Evolutionary conservation across 176 grass and related monocot genomes (phyloP), one percentile per base, ranked within the genome.

Genomic region (Elaeis guineensis): DNA sequence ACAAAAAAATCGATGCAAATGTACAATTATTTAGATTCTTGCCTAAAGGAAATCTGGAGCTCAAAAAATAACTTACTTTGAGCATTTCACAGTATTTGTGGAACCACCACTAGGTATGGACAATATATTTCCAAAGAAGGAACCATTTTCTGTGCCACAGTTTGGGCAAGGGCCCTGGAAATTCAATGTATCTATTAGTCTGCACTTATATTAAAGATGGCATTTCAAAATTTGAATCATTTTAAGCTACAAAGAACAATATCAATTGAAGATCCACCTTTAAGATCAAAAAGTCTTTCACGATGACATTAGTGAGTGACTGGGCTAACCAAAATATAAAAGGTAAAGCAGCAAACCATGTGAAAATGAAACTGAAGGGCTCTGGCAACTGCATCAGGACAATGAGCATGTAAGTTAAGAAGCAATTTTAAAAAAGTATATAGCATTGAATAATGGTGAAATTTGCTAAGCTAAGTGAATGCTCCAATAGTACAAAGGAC

Each of bases 301-400:
- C 17, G 60, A 95, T 82, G 58, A 61, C 86, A 82, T 69, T 95
- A 24, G 90, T 90, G 48, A 95, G 71, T 71, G 72, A 21, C n/a
- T 72, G 72, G 65, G 90, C 80, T 70, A 86, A 23, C 79, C 58
- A 86, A 78, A 95, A 90, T 65, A 95, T 95, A 28, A 90, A 59
- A 58, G 90, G 90, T 53, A 95, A 75, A 65, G 90, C 90, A 72
- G 90, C 83, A 59, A 95, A 89, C 90, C 86, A 95, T 62, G 83
- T 95, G 71, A 95, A 95, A 71, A 95, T 86, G 80, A 95, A 95
- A 80, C 90, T 79, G 71, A 77, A 90, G 59, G 86, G 90, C 80
- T 95, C 90, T 54, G 86, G 90, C 80, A 95, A 74, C 90, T 95
- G 83, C 78, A 72, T 78, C 29, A 71, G 53, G 57, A 16, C n/a